Conservation (phyloP, 257 asterid genomes). For the Petrea volubilis region DNA sequence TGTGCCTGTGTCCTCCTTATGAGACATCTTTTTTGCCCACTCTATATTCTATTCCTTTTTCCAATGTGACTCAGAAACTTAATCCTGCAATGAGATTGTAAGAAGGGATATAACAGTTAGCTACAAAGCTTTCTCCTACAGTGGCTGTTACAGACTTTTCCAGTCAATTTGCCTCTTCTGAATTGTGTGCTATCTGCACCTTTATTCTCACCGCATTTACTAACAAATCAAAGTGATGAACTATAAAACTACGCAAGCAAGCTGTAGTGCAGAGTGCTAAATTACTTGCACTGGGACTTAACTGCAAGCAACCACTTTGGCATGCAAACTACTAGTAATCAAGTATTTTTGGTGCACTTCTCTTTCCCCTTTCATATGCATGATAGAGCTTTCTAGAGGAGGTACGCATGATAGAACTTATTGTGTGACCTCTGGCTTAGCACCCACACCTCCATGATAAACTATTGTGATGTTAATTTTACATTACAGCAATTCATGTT, state of each 20-base stretch:
- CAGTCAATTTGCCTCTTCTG: background rate
- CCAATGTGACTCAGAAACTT: background rate
- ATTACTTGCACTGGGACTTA: background rate
- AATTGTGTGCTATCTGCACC: background rate
- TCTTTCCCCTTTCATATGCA: background rate
- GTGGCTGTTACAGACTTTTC: background rate
- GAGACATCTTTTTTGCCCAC: background rate
- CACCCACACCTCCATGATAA: background rate
- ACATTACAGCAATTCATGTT: background rate
- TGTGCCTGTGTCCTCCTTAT: background rate
- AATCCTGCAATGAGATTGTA: background rate
- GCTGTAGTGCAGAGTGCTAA: background rate
- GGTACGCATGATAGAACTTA: too few relatives aligned
- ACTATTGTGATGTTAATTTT: background rate
- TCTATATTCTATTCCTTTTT: background rate
- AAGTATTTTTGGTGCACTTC: background rate
- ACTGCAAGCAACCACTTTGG: background rate
- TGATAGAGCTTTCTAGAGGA: too few relatives aligned
- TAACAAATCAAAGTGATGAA: background rate
- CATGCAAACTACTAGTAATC: too few relatives aligned
- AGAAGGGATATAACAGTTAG: background rate
- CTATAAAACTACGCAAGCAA: background rate
- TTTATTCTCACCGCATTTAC: background rate
- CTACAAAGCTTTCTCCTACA: background rate
- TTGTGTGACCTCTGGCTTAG: constrained; percentile 1